phyloP scores from a whole-genome alignment of 2,329 filamentous ascomycete genomes.

The Clarireedia hainanense region DNA sequence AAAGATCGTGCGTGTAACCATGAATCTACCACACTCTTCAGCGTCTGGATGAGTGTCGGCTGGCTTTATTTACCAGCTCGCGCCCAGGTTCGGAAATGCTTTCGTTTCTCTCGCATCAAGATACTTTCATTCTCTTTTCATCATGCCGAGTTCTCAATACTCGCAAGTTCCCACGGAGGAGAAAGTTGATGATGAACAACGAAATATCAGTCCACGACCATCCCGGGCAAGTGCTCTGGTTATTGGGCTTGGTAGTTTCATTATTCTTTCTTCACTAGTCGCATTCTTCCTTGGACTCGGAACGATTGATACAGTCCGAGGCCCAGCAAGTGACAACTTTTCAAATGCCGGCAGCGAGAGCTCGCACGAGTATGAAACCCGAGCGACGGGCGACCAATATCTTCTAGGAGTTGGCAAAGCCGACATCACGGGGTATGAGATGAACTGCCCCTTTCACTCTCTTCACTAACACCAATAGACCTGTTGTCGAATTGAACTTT shows the following conservation, averaged over 20 bases:
- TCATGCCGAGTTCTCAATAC: constrained; percentile 6
- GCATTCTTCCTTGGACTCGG: not conserved
- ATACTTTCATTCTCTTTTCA: no score
- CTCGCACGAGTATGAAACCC: constrained; percentile 8
- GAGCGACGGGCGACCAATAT: constrained; percentile 36
- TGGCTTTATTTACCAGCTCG: no score
- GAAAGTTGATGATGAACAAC: not conserved
- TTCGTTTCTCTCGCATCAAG: not conserved
- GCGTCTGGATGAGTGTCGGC: not conserved
- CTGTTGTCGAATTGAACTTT: constrained; percentile 84
- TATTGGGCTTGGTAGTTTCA: not conserved
- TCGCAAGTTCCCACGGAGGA: not conserved
- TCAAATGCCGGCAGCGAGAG: not conserved
- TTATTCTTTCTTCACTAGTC: not conserved
- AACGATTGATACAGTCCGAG: not conserved
- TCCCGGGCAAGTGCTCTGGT: not conserved
- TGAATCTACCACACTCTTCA: not conserved
- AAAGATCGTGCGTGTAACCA: constrained; percentile 1
- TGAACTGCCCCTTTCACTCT: not conserved
- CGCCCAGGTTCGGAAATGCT: not conserved
- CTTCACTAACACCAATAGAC: constrained; percentile 29
- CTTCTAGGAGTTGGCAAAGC: constrained; percentile 62
- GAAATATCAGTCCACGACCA: not conserved
- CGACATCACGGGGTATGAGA: constrained; percentile 54
- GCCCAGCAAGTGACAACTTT: not conserved